Percentiles rank a stretch among this genome's conserved stretches.
These are phyloP conservation scores for Cucurbita ficifolia DNA, from an alignment of 306 rosid genomes.

Conservation along the genomic window DNA sequence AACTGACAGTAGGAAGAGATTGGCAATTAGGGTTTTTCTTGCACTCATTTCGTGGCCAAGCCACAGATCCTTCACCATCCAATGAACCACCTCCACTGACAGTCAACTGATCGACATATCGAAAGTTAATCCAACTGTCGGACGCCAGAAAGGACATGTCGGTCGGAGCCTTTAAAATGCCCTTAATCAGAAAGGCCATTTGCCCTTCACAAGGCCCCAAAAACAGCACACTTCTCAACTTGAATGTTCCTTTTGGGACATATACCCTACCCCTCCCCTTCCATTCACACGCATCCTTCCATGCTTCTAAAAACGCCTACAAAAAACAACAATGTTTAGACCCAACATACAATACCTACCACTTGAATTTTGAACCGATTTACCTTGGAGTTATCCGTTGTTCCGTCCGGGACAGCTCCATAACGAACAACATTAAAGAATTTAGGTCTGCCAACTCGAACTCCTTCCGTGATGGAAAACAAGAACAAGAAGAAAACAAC, in stretches of 20 bases:
- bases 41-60: slow-evolving; percentile 36
- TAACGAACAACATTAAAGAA: slow-evolving; percentile 17
- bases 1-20: slow-evolving; percentile 25
- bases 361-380: no score
- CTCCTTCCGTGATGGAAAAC: slow-evolving; percentile 2
- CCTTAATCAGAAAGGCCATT: slow-evolving; percentile 19
- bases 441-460: not conserved
- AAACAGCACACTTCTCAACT: slow-evolving; percentile 18
- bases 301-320: slow-evolving; percentile 26
- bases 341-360: no score
- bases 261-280: slow-evolving; percentile 16
- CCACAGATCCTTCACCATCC: slow-evolving; percentile 37
- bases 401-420: slow-evolving; percentile 17
- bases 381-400: slow-evolving; percentile 19
- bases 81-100: slow-evolving; percentile 41
- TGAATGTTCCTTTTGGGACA: slow-evolving; percentile 31
- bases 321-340: not conserved
- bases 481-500: not conserved
- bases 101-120: slow-evolving; percentile 15
- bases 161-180: slow-evolving; percentile 30
- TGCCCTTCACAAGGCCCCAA: slow-evolving; percentile 39
- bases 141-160: slow-evolving; percentile 4
- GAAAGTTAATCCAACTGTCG: slow-evolving; percentile 37
- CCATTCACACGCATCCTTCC: slow-evolving; percentile 27
- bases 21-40: slow-evolving; percentile 13